A percentile compares a stretch with the other conserved stretches of the same genome.
These are phyloP conservation scores for Protoeuglena noctilucae DNA, from an alignment of 139 green algal species.

Conservation along the genomic window DNA sequence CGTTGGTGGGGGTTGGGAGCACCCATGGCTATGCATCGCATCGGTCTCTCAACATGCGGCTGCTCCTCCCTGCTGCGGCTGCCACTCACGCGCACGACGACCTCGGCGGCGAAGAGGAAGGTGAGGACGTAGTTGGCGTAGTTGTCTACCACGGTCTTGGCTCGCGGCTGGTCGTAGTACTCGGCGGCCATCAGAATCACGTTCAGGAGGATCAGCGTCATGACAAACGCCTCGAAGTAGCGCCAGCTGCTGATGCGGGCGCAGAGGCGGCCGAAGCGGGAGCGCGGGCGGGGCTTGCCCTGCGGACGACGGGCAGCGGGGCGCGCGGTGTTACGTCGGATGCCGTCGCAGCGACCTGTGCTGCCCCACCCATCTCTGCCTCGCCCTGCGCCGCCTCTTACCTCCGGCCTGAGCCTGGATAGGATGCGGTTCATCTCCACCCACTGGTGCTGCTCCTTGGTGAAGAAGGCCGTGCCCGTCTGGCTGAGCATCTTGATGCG, in stretches of 20 bases:
- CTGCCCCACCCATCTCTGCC: too few species aligned
- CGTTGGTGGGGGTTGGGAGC: too few species aligned
- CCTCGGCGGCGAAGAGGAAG: constrained; percentile 21
- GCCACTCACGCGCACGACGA: too few species aligned
- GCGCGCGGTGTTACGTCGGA: too few species aligned
- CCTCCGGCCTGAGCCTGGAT: constrained; percentile 28
- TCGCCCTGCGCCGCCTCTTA: too few species aligned
- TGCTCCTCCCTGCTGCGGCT: too few species aligned
- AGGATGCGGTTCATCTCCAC: constrained; percentile 50
- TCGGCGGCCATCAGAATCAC: constrained; percentile 7
- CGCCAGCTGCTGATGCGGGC: not conserved
- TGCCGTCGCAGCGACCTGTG: too few species aligned
- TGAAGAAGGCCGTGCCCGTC: constrained; percentile 52
- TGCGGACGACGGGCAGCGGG: too few species aligned
- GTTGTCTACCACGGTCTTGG: not conserved
- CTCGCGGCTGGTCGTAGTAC: constrained; percentile 2
- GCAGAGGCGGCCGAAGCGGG: constrained; percentile 1
- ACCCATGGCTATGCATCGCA: too few species aligned
- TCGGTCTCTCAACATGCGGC: too few species aligned
- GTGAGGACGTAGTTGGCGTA: constrained; percentile 23
- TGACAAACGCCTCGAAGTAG: constrained; percentile 7
- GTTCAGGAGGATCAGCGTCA: constrained; percentile 9
- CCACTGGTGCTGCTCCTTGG: constrained; percentile 44
- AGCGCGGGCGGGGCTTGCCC: constrained; percentile 23
- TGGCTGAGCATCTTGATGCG: constrained; percentile 44